A percentile compares a stretch with the other conserved stretches of the same genome.
These are phyloP conservation scores for Chondrus crispus DNA, from an alignment of 23 red algal species.

Conservation along the genomic window DNA sequence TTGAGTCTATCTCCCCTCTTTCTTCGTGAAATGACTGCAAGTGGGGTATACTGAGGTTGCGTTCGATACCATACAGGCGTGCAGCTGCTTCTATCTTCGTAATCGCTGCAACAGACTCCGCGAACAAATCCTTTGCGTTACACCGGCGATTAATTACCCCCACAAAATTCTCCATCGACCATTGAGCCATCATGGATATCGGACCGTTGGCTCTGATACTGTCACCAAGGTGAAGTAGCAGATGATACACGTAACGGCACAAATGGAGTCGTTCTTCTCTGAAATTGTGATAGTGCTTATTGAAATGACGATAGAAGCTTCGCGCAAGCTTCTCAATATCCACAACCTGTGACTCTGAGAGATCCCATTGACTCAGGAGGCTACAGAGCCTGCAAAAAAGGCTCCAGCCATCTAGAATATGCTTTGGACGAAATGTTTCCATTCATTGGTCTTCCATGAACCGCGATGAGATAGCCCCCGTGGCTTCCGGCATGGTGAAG, in stretches of 20 bases:
- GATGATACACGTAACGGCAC: conserved; percentile 2
- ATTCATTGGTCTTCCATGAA: background rate
- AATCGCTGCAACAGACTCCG: background rate
- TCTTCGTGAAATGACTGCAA: background rate
- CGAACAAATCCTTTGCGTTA: background rate
- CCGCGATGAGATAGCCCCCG: background rate
- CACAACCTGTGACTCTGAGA: background rate
- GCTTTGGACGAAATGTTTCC: background rate
- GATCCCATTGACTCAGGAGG: background rate
- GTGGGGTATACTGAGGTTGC: background rate
- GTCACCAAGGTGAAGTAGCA: background rate
- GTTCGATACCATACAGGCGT: background rate
- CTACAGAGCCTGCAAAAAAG: background rate
- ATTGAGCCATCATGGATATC: background rate
- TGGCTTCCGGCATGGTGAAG: background rate
- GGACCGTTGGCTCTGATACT: background rate
- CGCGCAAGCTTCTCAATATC: background rate
- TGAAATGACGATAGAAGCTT: background rate
- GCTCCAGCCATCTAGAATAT: background rate
- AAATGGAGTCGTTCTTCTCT: background rate
- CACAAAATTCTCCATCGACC: background rate
- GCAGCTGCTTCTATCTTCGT: background rate
- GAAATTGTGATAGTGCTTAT: background rate
- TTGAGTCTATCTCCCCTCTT: too few species aligned
- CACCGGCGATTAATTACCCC: background rate